phyloP scores from a whole-genome alignment of 2,329 filamentous ascomycete genomes.

The Colletotrichum truncatum region DNA sequence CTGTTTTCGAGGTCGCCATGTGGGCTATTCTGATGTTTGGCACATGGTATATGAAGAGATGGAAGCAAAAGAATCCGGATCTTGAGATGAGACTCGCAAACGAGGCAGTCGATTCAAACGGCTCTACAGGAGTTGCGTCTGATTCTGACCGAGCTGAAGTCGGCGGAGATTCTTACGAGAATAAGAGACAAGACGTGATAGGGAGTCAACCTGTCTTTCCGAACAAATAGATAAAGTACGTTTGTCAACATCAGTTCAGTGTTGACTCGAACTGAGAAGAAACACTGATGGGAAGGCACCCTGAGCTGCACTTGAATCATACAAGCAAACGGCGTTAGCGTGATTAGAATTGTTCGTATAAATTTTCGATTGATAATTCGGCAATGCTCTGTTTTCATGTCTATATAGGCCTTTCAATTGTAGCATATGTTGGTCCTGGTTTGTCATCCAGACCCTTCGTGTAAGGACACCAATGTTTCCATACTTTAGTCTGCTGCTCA shows the following conservation, averaged over 20 bases:
- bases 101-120: neutral
- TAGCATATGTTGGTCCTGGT: neutral
- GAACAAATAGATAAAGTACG: neutral
- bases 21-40: conserved; percentile 39
- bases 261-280: too few species aligned
- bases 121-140: neutral
- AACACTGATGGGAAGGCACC: too few species aligned
- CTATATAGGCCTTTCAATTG: neutral
- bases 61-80: conserved; percentile 35
- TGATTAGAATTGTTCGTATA: too few species aligned
- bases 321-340: too few species aligned
- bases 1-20: conserved; percentile 38
- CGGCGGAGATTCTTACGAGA: neutral
- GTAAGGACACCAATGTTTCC: conserved; percentile 11
- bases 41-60: conserved; percentile 37
- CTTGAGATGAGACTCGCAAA: conserved; percentile 32
- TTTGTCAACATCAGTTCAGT: too few species aligned
- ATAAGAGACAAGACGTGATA: neutral
- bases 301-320: too few species aligned
- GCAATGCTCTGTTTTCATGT: neutral
- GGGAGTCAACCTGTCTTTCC: neutral
- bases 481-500: conserved; percentile 6
- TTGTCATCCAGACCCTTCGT: neutral
- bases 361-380: fast-evolving
- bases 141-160: conserved; percentile 14